phyloP scores from a whole-genome alignment of 257 asterid genomes.

The Capsicum chinense region DNA sequence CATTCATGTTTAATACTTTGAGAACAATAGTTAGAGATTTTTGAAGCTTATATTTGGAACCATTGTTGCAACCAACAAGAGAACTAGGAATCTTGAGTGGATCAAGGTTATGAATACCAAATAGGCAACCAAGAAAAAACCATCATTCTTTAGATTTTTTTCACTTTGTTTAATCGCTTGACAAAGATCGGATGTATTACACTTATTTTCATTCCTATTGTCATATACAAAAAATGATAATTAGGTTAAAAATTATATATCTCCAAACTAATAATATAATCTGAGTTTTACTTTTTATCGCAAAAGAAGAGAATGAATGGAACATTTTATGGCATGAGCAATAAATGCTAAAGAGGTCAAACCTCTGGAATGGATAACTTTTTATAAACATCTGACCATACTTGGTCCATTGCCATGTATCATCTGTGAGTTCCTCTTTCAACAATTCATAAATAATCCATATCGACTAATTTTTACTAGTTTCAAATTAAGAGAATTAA shows the following conservation, averaged over 20 bases:
- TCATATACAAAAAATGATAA: not conserved
- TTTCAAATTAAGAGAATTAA: too few species aligned
- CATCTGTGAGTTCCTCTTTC: slow-evolving; percentile 31
- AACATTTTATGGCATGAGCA: not conserved
- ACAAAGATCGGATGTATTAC: too few species aligned
- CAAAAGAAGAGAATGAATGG: not conserved
- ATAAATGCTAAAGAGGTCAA: not conserved
- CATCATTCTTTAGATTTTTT: slow-evolving; percentile 37
- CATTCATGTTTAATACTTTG: too few species aligned
- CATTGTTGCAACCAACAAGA: slow-evolving; percentile 53
- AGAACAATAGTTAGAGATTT: not conserved
- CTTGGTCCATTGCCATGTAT: slow-evolving; percentile 84
- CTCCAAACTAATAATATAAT: too few species aligned
- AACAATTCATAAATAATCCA: slow-evolving; percentile 49
- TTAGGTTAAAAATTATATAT: not conserved
- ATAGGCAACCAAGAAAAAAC: slow-evolving; percentile 33
- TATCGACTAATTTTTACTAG: too few species aligned
- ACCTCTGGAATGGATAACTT: slow-evolving; percentile 34
- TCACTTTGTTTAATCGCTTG: too few species aligned
- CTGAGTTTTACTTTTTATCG: not conserved
- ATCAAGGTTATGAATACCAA: slow-evolving; percentile 29
- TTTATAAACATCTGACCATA: slow-evolving; percentile 85
- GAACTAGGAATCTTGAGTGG: slow-evolving; percentile 68
- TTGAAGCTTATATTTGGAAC: not conserved
- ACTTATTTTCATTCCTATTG: too few species aligned